Evolutionary conservation across 116 monocot genomes (phyloP), one percentile per base, ranked within the genome.

Genomic region (Dioscorea cayenensis): DNA sequence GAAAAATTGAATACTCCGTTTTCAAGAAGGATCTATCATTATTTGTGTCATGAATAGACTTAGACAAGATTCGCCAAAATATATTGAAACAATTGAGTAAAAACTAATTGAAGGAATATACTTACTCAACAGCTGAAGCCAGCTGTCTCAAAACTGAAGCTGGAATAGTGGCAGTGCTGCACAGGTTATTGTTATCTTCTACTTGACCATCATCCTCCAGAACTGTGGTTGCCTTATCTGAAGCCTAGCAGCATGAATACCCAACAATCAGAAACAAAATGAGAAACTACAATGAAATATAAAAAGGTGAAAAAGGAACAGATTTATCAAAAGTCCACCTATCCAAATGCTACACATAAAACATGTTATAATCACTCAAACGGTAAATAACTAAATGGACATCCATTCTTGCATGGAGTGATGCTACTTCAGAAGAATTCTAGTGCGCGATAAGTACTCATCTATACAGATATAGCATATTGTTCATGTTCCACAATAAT

Each of bases 101-200:
- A 28, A 59, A 27, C 43, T 36, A 60, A 1, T 62, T 7, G 18
- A 43, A 14, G 3, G 36, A 66, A 36, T 19, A 13, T 23, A 81
- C 90, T 80, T 77, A 90, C 90, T 84, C 82, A 76, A 80, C 63
- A 60, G 84, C 90, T 29, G 66, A 50, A 49, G 82, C 87, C 49
- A 90, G 66, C 77, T 87, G 84, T 73, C 75, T 86, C 60, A 87
- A 59, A 71, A 80, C 70, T 64, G 72, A 84, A 66, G 65, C 51
- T 71, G 84, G 77, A 80, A 84, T 84, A 81, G 87, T n/a, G n/a
- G n/a, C n/a, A n/a, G n/a, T 50, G 28, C 66, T 67, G 12, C 70
- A 4, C 36, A 66, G 78, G 38, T 37, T 75, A 28, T 25, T 65
- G 63, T 51, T 43, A 75, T 43, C 12, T 43, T 7, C 43, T 43